A percentile compares a stretch with the other conserved stretches of the same genome.
Evolutionary conservation across 2,329 filamentous ascomycete genomes (phyloP).

Genomic region (Nemania abortiva): DNA sequence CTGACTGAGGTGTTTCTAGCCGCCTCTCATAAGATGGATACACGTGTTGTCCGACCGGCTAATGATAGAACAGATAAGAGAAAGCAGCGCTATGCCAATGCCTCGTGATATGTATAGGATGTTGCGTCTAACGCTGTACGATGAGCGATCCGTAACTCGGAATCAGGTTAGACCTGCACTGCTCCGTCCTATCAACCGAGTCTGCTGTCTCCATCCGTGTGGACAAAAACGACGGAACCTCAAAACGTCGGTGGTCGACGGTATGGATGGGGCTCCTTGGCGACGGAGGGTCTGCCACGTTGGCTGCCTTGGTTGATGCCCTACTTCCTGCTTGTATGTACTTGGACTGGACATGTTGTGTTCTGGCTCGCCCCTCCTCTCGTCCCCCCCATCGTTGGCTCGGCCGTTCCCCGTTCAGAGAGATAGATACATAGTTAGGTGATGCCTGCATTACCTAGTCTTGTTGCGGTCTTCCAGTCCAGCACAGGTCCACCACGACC

Average conservation of each 20-base stretch:
- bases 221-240: background rate
- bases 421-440: slow-evolving; percentile 10
- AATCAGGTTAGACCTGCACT: slow-evolving; percentile 22
- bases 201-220: background rate
- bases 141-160: slow-evolving; percentile 9
- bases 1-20: slow-evolving; percentile 25
- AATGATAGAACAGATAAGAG: slow-evolving; percentile 14
- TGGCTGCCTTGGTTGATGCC: slow-evolving; percentile 47
- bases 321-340: slow-evolving; percentile 11
- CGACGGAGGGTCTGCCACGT: slow-evolving; percentile 48
- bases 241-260: slow-evolving; percentile 20
- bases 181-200: slow-evolving; percentile 6
- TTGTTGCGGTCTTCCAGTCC: background rate
- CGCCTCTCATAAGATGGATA: slow-evolving; percentile 23
- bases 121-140: slow-evolving; percentile 24
- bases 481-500: background rate
- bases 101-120: slow-evolving; percentile 27
- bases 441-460: slow-evolving; percentile 34
- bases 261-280: slow-evolving; percentile 24
- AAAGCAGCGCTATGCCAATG: slow-evolving; percentile 21
- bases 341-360: slow-evolving; percentile 9
- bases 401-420: slow-evolving; percentile 9
- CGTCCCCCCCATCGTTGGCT: background rate
- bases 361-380: background rate
- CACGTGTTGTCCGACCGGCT: slow-evolving; percentile 34